Base-by-base conservation (phyloP, 2,329 filamentous ascomycete genomes). In the Rugonectria rugulosa region DNA sequence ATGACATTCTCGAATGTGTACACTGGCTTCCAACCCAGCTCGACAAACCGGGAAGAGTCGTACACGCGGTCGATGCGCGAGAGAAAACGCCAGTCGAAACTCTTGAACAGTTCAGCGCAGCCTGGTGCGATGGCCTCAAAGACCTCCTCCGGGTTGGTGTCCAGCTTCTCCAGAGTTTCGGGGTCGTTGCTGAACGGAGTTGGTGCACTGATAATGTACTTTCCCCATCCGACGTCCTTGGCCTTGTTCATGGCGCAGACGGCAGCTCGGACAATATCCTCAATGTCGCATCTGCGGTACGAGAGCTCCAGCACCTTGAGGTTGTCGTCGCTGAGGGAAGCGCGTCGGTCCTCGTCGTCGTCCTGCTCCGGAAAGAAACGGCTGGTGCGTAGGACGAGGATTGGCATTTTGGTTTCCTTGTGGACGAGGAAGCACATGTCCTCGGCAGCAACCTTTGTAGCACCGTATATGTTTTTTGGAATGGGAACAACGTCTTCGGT, bases 291-390 rank as follows among this genome's bases (percentile, higher is more conserved):
- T 21, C 79, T 67, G 4, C 78, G 73, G 43, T 80, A 78, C 0
- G 78, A 72, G 48, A 81, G 67, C 64, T 81, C 79, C n/a, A 79
- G 65, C 6, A 80, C 74, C 59, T 81, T 80, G 36, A 80, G 70
- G 56, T 80, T 81, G n/a, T 74, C 76, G 24, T 74, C 75, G 3
- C 53, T 63, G 50, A 78, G 67, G 2, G 67, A 61, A 8, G 57
- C 60, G 20, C 77, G 70, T 1, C 77, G 67, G 21, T 73, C 72
- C 5, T 73, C 73, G 48, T 80, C 77, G 53, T 81, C 78, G 44
- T 81, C 78, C 15, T 70, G 69, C 61, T 81, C 78, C 0, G 77
- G 77, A 57, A 81, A 81, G 71, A 82, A 81, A 43, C 79, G 75
- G 44, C 73, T 77, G 3, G 75, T 76, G n/a, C 79, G 74, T 8